Base-by-base conservation (phyloP, 139 green algal genomes). In the Desmodesmus armatus region DNA sequence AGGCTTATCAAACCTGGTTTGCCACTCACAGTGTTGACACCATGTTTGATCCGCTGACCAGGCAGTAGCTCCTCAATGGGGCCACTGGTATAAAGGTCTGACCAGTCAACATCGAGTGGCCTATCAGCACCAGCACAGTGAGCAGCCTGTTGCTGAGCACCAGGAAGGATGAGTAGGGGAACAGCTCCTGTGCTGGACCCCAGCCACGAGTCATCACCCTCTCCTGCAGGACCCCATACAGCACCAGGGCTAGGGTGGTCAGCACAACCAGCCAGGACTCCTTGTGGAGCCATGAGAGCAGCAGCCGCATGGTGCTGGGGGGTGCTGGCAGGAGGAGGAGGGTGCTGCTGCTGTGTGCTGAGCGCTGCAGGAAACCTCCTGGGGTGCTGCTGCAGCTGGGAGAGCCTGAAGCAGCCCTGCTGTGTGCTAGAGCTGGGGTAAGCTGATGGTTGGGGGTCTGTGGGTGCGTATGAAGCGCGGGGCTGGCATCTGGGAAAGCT, bases 81-180 rank as follows among this genome's bases (percentile, higher is more conserved):
- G 76, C 76, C 41, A 40, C 55, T 23, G 76, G 76, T 29, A 44
- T n/a, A 25, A 71, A 71, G n/a, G 3, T 55, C 6, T 58, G 37
- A 3, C 76, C 76, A 23, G 25, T 35, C 19, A 39, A 9, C 5
- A 7, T 49, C 0, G 27, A 40, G 76, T 82, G 76, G n/a, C 39
- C 55, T 29, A 33, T 37, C 53, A 60, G 76, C 40, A 71, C 40
- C 1, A 93, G 94, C 53, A 95, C 87, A 35, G 81, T 47, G 51
- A 63, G 44, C 27, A 96, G 39, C 25, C 96, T 90, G 88, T 98
- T 98, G 85, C 87, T 93, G 5, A 98, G 90, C 65, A 98, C 96
- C 29, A 98, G 88, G 74, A 98, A 96, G 3, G 98, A 82, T 2
- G 93, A 95, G 74, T 91, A 89, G 15, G 85, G 92, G 80, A 98